Conservation (phyloP, 768 basidiomycete species). For the Boletus pseudo-olivaceus region DNA sequence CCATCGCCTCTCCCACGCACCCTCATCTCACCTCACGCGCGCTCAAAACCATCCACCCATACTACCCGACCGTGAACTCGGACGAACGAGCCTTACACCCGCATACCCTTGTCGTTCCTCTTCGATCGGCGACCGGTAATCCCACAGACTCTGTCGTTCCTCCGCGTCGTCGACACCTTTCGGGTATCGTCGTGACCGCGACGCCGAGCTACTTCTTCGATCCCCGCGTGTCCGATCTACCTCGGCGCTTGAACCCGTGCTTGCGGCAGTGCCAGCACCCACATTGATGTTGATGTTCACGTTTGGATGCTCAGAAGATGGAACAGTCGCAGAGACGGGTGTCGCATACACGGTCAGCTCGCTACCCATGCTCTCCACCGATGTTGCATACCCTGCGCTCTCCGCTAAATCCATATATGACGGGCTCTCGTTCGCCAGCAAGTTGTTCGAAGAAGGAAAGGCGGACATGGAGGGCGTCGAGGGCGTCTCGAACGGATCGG, state of each 20-base stretch:
- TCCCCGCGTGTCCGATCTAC: conserved; percentile 22
- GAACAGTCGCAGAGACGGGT: not conserved
- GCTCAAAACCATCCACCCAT: conserved; percentile 20
- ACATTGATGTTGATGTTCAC: not conserved
- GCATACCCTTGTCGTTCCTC: conserved; percentile 13
- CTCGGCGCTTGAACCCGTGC: not conserved
- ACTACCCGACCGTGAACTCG: conserved; percentile 8
- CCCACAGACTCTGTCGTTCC: conserved; percentile 58
- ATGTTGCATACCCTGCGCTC: not conserved
- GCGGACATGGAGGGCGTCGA: conserved; percentile 28
- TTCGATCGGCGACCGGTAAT: conserved; percentile 26
- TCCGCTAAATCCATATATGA: not conserved
- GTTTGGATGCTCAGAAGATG: conserved; percentile 2
- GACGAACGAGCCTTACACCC: conserved; percentile 42
- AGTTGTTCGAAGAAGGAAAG: conserved; percentile 23
- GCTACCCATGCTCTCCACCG: conserved; percentile 12
- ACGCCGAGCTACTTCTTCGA: conserved; percentile 38
- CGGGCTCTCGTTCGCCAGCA: not conserved
- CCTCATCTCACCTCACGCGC: not conserved
- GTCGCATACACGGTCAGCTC: conserved; percentile 17
- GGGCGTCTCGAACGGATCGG: conserved; percentile 31
- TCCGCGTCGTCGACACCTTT: conserved; percentile 52
- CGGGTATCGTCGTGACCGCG: conserved; percentile 48
- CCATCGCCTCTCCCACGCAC: not conserved
- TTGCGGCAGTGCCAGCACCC: too few species aligned